Conservation (phyloP, 768 basidiomycete genomes). For the Tulasnella sp. region DNA sequence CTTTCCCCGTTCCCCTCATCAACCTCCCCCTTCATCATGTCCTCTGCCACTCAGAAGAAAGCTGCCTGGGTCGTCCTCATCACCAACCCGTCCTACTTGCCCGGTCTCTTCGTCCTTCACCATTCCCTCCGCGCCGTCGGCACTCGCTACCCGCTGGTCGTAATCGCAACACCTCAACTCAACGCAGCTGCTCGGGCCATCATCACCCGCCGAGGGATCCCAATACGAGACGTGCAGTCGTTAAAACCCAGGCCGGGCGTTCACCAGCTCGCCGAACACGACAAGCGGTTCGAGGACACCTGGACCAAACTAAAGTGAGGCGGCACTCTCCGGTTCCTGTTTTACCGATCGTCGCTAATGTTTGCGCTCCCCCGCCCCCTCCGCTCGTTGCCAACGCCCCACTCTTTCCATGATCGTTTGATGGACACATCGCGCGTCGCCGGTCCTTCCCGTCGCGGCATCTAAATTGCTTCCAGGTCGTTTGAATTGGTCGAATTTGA, state of each 20-base stretch:
- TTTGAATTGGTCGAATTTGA: slow-evolving; percentile 62
- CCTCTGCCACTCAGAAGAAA: neutral
- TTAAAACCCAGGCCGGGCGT: slow-evolving; percentile 40
- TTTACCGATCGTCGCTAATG: slow-evolving; percentile 12
- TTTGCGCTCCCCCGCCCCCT: neutral
- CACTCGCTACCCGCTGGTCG: slow-evolving; percentile 64
- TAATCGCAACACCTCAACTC: slow-evolving; percentile 57
- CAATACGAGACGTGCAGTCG: slow-evolving; percentile 44
- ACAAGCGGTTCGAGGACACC: slow-evolving; percentile 20
- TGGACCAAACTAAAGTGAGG: slow-evolving; percentile 31
- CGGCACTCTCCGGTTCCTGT: neutral
- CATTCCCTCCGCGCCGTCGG: slow-evolving; percentile 41
- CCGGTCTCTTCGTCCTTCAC: slow-evolving; percentile 51
- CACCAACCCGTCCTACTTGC: slow-evolving; percentile 50
- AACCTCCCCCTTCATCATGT: neutral
- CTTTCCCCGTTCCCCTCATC: neutral
- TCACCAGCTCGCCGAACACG: slow-evolving; percentile 18
- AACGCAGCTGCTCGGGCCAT: slow-evolving; percentile 38
- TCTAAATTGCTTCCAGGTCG: slow-evolving; percentile 25
- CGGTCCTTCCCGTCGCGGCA: neutral
- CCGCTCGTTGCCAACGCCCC: neutral
- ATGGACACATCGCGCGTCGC: too few species aligned
- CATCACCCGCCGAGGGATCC: slow-evolving; percentile 44
- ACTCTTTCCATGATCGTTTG: neutral
- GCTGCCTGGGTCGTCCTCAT: slow-evolving; percentile 65